Percentiles rank a stretch among this genome's conserved stretches.
Conservation (phyloP, 352 stramenopile genomes). For the Globisporangium alternatum region DNA sequence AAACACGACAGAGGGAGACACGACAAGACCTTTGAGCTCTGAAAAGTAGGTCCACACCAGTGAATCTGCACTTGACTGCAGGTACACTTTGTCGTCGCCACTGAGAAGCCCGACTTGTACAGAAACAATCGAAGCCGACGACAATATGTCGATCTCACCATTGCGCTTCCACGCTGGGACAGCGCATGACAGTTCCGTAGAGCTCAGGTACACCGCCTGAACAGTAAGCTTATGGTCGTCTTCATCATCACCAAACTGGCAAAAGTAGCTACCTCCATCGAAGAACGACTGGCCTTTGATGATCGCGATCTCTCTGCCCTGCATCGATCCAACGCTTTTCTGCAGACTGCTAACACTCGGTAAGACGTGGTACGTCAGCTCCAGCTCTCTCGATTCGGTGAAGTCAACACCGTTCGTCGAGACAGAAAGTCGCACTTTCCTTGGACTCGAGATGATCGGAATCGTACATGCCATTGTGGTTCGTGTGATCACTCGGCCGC, state of each 20-base stretch:
- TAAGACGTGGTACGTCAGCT: constrained; percentile 18
- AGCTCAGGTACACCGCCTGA: constrained; percentile 17
- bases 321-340: constrained; percentile 24
- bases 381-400: constrained; percentile 15
- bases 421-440: constrained; percentile 21
- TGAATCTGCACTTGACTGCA: not conserved
- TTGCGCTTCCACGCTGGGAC: constrained; percentile 25
- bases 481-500: constrained; percentile 23
- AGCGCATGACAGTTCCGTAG: constrained; percentile 17
- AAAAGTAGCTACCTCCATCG: constrained; percentile 19
- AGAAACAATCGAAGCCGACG: not conserved
- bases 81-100: not conserved
- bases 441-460: constrained; percentile 14
- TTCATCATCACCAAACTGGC: constrained; percentile 20
- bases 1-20: constrained; percentile 1
- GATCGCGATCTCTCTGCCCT: constrained; percentile 27
- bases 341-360: constrained; percentile 15
- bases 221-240: not conserved
- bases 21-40: not conserved
- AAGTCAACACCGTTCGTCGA: constrained; percentile 47
- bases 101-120: not conserved
- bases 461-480: constrained; percentile 31
- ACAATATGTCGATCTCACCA: not conserved
- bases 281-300: constrained; percentile 24
- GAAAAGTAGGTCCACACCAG: constrained; percentile 12